Evolutionary conservation across 768 basidiomycete species (phyloP).

Genomic region (Symmetrospora coprosmae): DNA sequence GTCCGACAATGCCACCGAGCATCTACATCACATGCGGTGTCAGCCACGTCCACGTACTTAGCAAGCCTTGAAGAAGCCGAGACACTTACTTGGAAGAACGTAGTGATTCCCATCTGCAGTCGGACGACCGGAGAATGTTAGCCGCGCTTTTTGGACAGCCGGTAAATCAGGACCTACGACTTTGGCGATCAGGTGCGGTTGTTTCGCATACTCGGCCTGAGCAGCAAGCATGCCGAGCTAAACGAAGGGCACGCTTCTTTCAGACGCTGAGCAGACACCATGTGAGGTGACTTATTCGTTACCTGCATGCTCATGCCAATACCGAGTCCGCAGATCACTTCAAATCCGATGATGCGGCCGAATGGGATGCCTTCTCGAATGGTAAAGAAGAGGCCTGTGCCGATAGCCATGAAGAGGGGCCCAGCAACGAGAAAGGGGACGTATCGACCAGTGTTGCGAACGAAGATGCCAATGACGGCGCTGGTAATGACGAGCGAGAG

Average conservation of each 20-base stretch:
- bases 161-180: no score
- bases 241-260: background rate
- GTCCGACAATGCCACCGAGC: constrained; percentile 36
- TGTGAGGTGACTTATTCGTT: background rate
- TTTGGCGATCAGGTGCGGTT: constrained; percentile 32
- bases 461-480: constrained; percentile 23
- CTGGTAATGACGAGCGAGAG: constrained; percentile 20
- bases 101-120: constrained; percentile 31
- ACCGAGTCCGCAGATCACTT: constrained; percentile 39
- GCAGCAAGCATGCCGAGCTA: constrained; percentile 33
- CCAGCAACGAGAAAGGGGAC: constrained; percentile 38
- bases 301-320: constrained; percentile 37
- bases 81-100: constrained; percentile 9
- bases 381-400: constrained; percentile 36
- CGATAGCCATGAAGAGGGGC: constrained; percentile 36
- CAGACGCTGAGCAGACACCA: background rate
- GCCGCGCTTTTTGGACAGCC: no score
- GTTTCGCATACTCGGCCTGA: constrained; percentile 37
- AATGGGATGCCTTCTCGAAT: constrained; percentile 14
- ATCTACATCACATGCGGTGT: background rate
- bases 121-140: no score
- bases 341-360: constrained; percentile 34
- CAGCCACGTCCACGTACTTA: no score
- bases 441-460: constrained; percentile 34
- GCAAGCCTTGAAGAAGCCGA: no score